Conservation (phyloP, 2,329 filamentous ascomycete genomes). For the Dactylellina drechsleri region DNA sequence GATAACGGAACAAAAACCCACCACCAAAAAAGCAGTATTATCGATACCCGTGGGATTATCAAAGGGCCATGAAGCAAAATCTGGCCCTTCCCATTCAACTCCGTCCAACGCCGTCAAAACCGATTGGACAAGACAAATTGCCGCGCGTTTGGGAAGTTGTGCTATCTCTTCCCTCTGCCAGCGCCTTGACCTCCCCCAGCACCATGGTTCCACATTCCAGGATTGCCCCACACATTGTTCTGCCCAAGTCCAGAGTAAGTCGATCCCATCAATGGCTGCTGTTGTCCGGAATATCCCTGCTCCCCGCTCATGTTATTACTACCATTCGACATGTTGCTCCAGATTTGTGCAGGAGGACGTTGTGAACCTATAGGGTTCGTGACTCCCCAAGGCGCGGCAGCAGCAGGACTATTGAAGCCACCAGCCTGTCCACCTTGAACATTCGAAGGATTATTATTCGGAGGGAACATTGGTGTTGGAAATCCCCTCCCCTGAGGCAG, state of each 20-base stretch:
- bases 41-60: not conserved
- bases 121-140: constrained; percentile 33
- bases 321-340: constrained; percentile 36
- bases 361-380: constrained; percentile 40
- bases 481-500: constrained; percentile 40
- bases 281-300: constrained; percentile 29
- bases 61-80: constrained; percentile 9
- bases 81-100: constrained; percentile 34
- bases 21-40: constrained; percentile 1
- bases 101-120: constrained; percentile 42
- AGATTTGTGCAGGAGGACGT: constrained; percentile 40
- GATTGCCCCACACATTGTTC: constrained; percentile 51
- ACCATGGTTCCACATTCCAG: constrained; percentile 33
- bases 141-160: constrained; percentile 1
- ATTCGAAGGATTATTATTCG: constrained; percentile 29
- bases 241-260: constrained; percentile 44
- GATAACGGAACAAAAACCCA: not conserved
- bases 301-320: constrained; percentile 28
- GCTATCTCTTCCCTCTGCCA: constrained; percentile 43
- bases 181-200: constrained; percentile 28
- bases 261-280: constrained; percentile 37
- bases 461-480: constrained; percentile 34
- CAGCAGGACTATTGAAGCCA: constrained; percentile 51
- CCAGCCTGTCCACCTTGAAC: constrained; percentile 29
- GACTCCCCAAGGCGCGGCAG: constrained; percentile 48